Evolutionary conservation across 257 asterid genomes (phyloP), one percentile per base, ranked within the genome.

Genomic region (Ehretia macrophylla): DNA sequence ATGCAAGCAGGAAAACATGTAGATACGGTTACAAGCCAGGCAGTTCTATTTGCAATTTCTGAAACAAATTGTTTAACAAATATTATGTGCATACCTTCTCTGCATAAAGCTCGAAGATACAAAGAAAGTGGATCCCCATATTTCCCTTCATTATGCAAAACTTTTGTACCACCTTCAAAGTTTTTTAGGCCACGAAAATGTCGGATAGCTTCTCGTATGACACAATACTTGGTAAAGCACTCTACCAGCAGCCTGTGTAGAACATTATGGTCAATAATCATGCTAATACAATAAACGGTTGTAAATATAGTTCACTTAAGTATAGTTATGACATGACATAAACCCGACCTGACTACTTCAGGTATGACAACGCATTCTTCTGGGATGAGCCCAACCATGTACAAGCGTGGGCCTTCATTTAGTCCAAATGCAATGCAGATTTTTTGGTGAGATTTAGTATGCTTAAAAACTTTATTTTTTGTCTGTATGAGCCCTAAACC

Each of bases 211-310:
- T 92, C 99, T 62, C 68, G 83, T 20, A 79, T 75, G 64, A 92
- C 99, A 77, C 97, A 86, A 72, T 92, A 92, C 88, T 92, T 92
- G 67, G 97, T 79, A 75, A 88, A 86, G 84, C 99, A 92, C 73
- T 92, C 99, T 75, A 88, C 91, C 85, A 88, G 79, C 82, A 86
- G 67, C 76, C 99, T 92, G 76, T 55, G 71, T 60, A 75, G 66
- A 65, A 60, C 45, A 48, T 32, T 39, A 20, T 17, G 32, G 58
- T 45, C 49, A 51, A 58, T 45, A 59, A 23, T 58, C 23, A 59
- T 14, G 19, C 17, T 20, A 59, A 18, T 20, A 32, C 10, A 59
- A 17, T 10, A 59, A 18, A 59, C 11, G 13, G 64, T 17, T 10
- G 8, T 17, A 38, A 12, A 17, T 23, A 17, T 6, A 49, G 20